These are phyloP conservation scores for Malassezia sp. DNA, from an alignment of 1,284 basidiomycete genomes.

Conservation along the genomic window DNA sequence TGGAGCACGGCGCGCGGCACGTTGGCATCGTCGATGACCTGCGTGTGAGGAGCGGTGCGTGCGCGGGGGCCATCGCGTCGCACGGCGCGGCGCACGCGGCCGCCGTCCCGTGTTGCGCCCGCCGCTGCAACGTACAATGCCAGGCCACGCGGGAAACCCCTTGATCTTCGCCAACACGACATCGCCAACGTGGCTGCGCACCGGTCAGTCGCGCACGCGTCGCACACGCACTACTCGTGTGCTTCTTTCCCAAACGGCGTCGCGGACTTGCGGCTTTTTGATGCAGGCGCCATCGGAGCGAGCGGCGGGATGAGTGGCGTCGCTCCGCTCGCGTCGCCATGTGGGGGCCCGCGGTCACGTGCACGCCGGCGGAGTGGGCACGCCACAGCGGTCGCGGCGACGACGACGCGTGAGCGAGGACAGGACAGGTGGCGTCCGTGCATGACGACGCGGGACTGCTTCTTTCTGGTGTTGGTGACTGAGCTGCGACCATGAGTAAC, in stretches of 20 bases:
- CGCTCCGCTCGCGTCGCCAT: no score
- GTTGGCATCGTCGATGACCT: constrained; percentile 64
- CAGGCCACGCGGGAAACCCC: constrained; percentile 87
- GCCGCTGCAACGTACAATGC: constrained; percentile 65
- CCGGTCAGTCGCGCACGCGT: neutral
- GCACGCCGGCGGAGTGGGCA: neutral
- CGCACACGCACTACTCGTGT: constrained; percentile 3
- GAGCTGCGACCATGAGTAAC: constrained; percentile 14
- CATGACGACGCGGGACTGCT: no score
- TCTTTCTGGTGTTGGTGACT: no score
- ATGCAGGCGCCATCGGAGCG: constrained; percentile 1
- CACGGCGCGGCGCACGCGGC: neutral
- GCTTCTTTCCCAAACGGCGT: no score
- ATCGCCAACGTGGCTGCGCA: constrained; percentile 52
- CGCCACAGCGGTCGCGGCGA: no score
- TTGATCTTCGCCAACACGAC: constrained; percentile 83
- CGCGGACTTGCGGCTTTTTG: no score
- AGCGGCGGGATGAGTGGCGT: no score
- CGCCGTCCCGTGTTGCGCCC: neutral
- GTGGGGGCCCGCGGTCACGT: neutral
- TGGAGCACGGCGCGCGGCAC: constrained; percentile 56
- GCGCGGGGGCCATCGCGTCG: neutral
- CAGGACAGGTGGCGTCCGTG: no score
- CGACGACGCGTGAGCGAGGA: no score
- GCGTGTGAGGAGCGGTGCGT: constrained; percentile 8